Base-by-base conservation (phyloP, 352 stramenopile species). In the Globisporangium cystogenes region DNA sequence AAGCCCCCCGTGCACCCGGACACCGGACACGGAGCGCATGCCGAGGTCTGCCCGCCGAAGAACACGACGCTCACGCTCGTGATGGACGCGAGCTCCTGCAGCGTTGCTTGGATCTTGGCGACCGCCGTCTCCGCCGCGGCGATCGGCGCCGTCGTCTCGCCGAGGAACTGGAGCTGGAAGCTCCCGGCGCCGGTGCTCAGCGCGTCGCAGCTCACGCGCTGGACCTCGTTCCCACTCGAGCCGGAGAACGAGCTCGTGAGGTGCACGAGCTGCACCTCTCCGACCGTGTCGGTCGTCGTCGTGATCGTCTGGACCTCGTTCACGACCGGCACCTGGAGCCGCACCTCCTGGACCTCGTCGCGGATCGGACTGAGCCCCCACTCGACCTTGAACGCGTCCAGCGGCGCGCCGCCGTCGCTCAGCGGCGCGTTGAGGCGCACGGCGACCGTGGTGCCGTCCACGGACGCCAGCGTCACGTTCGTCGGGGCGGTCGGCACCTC, bases 301-400 rank as follows among this genome's bases (percentile, higher is more conserved):
- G 87, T 90, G n/a, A 96, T 68, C 3, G 48, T 73, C 45, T 92
- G 80, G 14, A 92, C 62, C 52, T 88, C 81, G 48, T 87, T 88
- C 6, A 76, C 70, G 1, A 94, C 62, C 0, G 81, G 81, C 31
- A 90, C 72, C 26, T 58, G 51, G 16, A 94, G 50, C 11, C 51
- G 48, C n/a, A 94, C 59, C 48, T 87, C 64, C 51, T 94, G 84
- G 14, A 92, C 74, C 56, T 95, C 82, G 48, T 95, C 83, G 20
- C 75, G 57, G 55, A 98, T 92, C 16, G 86, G 78, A 27, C 31
- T 75, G 0, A 70, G 76, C 3, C 85, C 88, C 51, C 88, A 97
- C 64, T 98, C 93, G 10, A 99, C 84, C 33, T 74, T 74, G 51
- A 97, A 98, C 8, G 87, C 84, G 50, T 96, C 86, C 8, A 98